These are phyloP conservation scores for Gliomastix tumulicola DNA, from an alignment of 2,329 filamentous ascomycete species.

Conservation along the genomic window DNA sequence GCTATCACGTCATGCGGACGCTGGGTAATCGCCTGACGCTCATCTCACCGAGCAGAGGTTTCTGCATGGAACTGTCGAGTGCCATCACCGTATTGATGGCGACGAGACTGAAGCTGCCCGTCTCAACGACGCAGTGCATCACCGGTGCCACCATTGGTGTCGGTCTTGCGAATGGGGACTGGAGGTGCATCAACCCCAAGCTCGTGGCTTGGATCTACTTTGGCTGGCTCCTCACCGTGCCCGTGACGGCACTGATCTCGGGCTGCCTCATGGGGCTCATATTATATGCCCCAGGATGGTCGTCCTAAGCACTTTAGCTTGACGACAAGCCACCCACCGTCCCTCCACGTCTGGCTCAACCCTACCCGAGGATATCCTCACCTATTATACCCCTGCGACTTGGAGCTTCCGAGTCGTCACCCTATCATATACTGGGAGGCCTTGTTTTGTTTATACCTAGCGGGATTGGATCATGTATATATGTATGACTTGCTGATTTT, in stretches of 20 bases:
- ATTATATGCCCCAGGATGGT: slow-evolving; percentile 39
- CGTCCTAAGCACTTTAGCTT: too few relatives aligned
- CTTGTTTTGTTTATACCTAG: too few relatives aligned
- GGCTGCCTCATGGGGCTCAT: slow-evolving; percentile 48
- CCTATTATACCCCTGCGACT: too few relatives aligned
- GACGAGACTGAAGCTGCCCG: slow-evolving; percentile 40
- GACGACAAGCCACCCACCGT: too few relatives aligned
- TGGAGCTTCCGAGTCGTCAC: too few relatives aligned
- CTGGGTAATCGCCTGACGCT: slow-evolving; percentile 49
- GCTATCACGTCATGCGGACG: slow-evolving; percentile 56
- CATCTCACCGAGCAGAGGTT: slow-evolving; percentile 45
- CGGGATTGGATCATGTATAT: too few relatives aligned
- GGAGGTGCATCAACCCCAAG: slow-evolving; percentile 40
- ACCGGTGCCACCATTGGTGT: slow-evolving; percentile 44
- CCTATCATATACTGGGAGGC: too few relatives aligned
- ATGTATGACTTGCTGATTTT: too few relatives aligned
- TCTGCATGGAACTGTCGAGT: slow-evolving; percentile 42
- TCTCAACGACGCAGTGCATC: slow-evolving; percentile 48
- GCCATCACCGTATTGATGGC: slow-evolving; percentile 47
- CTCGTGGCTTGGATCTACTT: slow-evolving; percentile 38
- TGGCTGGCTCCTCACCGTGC: slow-evolving; percentile 45
- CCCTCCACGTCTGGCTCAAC: too few relatives aligned
- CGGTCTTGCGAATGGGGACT: slow-evolving; percentile 39
- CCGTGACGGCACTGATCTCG: slow-evolving; percentile 38
- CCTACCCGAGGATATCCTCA: too few relatives aligned